Conservation (phyloP, 352 stramenopile species). For the Aphanomyces invadans region DNA sequence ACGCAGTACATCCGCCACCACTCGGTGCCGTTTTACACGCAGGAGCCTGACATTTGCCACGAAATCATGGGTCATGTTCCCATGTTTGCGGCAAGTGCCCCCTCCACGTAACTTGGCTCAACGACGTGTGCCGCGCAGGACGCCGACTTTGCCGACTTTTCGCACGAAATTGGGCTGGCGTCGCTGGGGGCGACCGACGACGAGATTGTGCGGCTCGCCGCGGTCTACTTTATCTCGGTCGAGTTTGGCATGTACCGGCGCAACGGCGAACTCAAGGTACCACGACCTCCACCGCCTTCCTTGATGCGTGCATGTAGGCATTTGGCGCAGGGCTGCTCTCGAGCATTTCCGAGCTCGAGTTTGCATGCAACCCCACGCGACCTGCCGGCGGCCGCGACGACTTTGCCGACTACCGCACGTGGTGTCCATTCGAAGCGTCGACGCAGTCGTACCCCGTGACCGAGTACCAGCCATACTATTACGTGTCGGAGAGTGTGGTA, state of each 20-base stretch:
- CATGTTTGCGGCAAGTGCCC: conserved; percentile 78
- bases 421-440: conserved; percentile 68
- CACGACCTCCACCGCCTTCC: no score
- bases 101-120: neutral
- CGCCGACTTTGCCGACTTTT: conserved; percentile 86
- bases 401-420: conserved; percentile 51
- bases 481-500: conserved; percentile 65
- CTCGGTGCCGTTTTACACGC: conserved; percentile 80
- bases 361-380: conserved; percentile 42
- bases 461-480: conserved; percentile 84
- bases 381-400: conserved; percentile 32
- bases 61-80: conserved; percentile 77
- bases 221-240: conserved; percentile 86
- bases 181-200: conserved; percentile 74
- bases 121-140: conserved; percentile 29
- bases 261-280: conserved; percentile 37
- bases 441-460: conserved; percentile 82
- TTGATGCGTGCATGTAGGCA: no score
- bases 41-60: conserved; percentile 88
- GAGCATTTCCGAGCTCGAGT: conserved; percentile 86
- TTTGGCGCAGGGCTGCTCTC: conserved; percentile 84
- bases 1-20: conserved; percentile 78
- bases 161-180: conserved; percentile 81
- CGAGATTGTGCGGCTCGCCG: conserved; percentile 60
- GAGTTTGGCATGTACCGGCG: conserved; percentile 84